Evolutionary conservation across 257 asterid species (phyloP), one percentile per base, ranked within the genome.

Genomic region (Ajuga chamaepitys): DNA sequence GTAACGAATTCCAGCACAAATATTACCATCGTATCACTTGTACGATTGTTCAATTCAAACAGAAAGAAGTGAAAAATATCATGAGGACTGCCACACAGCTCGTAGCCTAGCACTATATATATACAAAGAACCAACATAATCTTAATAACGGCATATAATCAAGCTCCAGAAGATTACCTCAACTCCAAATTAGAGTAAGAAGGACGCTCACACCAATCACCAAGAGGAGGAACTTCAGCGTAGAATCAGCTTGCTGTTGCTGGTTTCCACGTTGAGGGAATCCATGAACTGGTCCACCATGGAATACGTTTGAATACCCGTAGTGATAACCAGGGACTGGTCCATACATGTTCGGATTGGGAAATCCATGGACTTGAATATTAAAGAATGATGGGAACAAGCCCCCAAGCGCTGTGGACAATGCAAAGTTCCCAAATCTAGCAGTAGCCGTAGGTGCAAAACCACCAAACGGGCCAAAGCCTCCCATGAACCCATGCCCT

Each of bases 181-280:
- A 88, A 63, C 78, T 70, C 88, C 82, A 80, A 47, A 86, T 71
- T 41, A 89, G 76, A 76, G 88, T 80, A 57, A 82, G 70, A 60
- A 91, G 74, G 53, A 88, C 95, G 75, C 79, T 67, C 53, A 80
- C 16, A 14, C 89, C 94, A 62, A 91, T 71, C 14, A 86, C 53
- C 77, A 86, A 48, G 50, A 83, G 56, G 7, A 86, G 86, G 42
- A 83, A 35, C 86, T 84, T 88, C 73, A 88, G 58, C 11, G 81
- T 71, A 53, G 86, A 79, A 78, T 86, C 93, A 0, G 89, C 89
- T 80, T 84, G 91, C 70, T 84, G 86, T 58, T 91, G 89, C 67
- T 82, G 95, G 73, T 63, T 76, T 45, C 76, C 75, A 20, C 73
- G 86, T 9, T 69, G 77, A 32, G 70, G 83, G 44, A 77, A 74